Base-by-base conservation (phyloP, 2,329 filamentous ascomycete genomes). In the Epichloe uncinata region DNA sequence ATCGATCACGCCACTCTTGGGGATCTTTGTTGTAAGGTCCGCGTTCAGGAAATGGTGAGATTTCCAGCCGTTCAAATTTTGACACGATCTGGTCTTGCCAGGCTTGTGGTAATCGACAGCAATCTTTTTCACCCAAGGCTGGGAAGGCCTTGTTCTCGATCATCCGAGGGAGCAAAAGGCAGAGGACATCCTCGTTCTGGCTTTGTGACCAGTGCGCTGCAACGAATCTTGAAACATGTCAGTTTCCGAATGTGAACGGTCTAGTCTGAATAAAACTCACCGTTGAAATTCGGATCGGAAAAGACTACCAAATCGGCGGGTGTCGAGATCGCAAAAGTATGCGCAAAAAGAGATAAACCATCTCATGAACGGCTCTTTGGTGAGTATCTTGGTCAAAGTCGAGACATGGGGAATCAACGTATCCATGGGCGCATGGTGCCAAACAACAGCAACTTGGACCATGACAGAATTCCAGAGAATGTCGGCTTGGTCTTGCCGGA, bases 341-440 rank as follows among this genome's bases (percentile, higher is more conserved):
- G 84, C 83, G 66, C 88, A 96, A 65, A 97, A 95, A 0, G 82
- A 77, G 42, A 97, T 75, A 63, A 95, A 97, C 71, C 82, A 84
- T 47, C 68, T 68, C 59, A 83, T 78, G 58, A 90, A 75, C 1
- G 75, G 74, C 42, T 84, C 79, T 47, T 77, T 76, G 3, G 78
- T 81, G 45, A 95, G 69, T 3, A 71, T 69, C 35, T 83, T 79
- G 61, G 79, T 77, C 43, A 95, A 73, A 3, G 78, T 67, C 13
- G 78, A 75, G 50, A 90, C 76, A 37, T 79, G 76, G 1, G 86
- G 79, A 41, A 95, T 81, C 36, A 94, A 69, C 7, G 83, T 77
- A 58, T 95, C 87, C 62, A 95, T 81, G 1, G 90, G 82, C 5
- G 88, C 84, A 56, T 81, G 77, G 56, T 87, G 82, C 63, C 94